Conservation (phyloP, 768 basidiomycete genomes). For the Russula earlei region DNA sequence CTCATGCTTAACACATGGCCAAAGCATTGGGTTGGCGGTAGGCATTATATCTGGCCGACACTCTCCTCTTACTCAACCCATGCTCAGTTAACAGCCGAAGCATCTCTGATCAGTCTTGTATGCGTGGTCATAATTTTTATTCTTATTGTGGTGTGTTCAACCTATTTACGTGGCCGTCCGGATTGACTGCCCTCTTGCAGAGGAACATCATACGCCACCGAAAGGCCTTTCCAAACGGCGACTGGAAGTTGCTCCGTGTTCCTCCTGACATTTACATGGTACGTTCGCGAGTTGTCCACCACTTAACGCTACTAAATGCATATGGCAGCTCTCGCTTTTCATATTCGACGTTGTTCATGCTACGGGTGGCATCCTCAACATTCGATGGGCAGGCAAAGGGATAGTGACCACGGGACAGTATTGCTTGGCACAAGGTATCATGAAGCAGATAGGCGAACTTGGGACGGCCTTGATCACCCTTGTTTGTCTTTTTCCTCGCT, state of each 20-base stretch:
- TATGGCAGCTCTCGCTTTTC: slow-evolving; percentile 22
- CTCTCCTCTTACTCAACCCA: neutral
- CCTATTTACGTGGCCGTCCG: too few relatives aligned
- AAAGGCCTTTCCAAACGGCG: neutral
- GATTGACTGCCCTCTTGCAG: neutral
- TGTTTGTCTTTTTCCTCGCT: slow-evolving; percentile 21
- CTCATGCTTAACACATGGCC: slow-evolving; percentile 27
- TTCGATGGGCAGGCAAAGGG: slow-evolving; percentile 30
- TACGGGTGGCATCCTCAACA: slow-evolving; percentile 30
- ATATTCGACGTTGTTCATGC: slow-evolving; percentile 31
- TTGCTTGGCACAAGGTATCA: slow-evolving; percentile 32
- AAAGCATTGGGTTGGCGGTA: slow-evolving; percentile 33
- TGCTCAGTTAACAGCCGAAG: slow-evolving; percentile 28
- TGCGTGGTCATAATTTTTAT: neutral
- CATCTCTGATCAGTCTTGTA: slow-evolving; percentile 19
- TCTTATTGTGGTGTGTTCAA: slow-evolving; percentile 10
- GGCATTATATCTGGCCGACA: neutral
- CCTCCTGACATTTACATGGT: slow-evolving; percentile 37
- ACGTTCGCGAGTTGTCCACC: neutral
- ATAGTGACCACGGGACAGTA: slow-evolving; percentile 27
- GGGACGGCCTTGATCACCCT: slow-evolving; percentile 35
- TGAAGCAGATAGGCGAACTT: slow-evolving; percentile 36
- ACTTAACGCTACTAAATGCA: neutral
- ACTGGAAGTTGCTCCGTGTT: slow-evolving; percentile 24
- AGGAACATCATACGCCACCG: slow-evolving; percentile 7